Percentiles rank a stretch among this genome's conserved stretches.
These are phyloP conservation scores for Hortaea sp. DNA, from an alignment of 2,329 filamentous ascomycete genomes.

Conservation along the genomic window DNA sequence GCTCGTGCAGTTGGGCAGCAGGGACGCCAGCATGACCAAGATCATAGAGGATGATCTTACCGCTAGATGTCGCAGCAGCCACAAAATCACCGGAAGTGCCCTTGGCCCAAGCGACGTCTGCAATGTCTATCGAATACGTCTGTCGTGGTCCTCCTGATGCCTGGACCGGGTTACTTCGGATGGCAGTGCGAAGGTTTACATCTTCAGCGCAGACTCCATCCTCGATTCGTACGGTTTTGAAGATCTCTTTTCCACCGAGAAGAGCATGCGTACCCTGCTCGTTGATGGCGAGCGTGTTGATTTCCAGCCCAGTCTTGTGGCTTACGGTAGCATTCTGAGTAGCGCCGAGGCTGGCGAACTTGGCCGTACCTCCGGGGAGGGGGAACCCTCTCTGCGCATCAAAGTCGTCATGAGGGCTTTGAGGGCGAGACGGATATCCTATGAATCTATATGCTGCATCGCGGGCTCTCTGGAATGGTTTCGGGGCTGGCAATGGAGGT, in stretches of 20 bases:
- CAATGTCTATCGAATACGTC: slow-evolving; percentile 45
- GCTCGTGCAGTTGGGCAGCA: slow-evolving; percentile 53
- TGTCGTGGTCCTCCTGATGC: slow-evolving; percentile 37
- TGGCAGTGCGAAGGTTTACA: slow-evolving; percentile 51
- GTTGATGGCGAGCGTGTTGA: slow-evolving; percentile 54
- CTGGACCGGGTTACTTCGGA: slow-evolving; percentile 48
- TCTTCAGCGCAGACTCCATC: slow-evolving; percentile 51
- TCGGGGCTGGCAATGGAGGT: slow-evolving; percentile 15
- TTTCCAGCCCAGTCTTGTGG: slow-evolving; percentile 55
- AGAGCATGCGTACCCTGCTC: slow-evolving; percentile 53
- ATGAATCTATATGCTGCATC: slow-evolving; percentile 23
- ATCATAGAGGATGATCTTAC: slow-evolving; percentile 56
- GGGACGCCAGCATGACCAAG: slow-evolving; percentile 51
- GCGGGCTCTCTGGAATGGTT: slow-evolving; percentile 21
- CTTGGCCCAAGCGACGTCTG: slow-evolving; percentile 60
- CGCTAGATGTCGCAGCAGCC: slow-evolving; percentile 54
- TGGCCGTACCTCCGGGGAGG: neutral
- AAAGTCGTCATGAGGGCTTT: slow-evolving; percentile 13
- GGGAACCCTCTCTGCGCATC: neutral
- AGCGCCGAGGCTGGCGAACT: slow-evolving; percentile 16
- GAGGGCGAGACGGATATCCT: slow-evolving; percentile 18
- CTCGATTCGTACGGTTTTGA: slow-evolving; percentile 52
- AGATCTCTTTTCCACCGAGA: slow-evolving; percentile 54
- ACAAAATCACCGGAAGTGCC: slow-evolving; percentile 50
- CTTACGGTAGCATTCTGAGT: slow-evolving; percentile 45